Percentiles rank a stretch among this genome's conserved stretches.
Conservation (phyloP, 2,329 filamentous ascomycete species). For the Phoma herbarum region DNA sequence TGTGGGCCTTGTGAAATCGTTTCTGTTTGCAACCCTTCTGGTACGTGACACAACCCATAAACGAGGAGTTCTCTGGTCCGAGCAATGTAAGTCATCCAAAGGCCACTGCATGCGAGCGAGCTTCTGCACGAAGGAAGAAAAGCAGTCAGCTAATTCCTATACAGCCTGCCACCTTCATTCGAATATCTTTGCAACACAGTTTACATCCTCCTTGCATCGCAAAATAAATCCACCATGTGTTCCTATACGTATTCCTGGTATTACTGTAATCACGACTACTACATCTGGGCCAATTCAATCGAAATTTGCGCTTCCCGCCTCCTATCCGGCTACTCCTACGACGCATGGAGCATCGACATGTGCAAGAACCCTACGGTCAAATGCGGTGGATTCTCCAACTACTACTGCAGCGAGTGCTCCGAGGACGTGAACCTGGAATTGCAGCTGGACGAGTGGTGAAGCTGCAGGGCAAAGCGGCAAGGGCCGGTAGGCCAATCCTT, state of each 20-base stretch:
- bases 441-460: conserved; percentile 53
- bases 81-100: background rate
- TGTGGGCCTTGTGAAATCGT: background rate
- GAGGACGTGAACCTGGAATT: conserved; percentile 55
- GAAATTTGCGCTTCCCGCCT: conserved; percentile 57
- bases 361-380: conserved; percentile 54
- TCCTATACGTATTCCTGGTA: conserved; percentile 59
- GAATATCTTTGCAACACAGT: too few species aligned
- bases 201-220: background rate
- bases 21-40: background rate
- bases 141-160: conserved; percentile 27
- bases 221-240: conserved; percentile 49
- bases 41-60: background rate
- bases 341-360: conserved; percentile 60
- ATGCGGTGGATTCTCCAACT: conserved; percentile 56
- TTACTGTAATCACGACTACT: conserved; percentile 60
- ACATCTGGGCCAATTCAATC: conserved; percentile 57
- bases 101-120: too few species aligned
- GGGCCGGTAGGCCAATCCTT: background rate
- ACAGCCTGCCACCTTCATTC: conserved; percentile 10
- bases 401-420: conserved; percentile 56
- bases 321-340: conserved; percentile 57
- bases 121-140: conserved; percentile 1
- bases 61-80: too few species aligned
- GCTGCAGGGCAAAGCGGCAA: background rate